Evolutionary conservation across 2,329 filamentous ascomycete species (phyloP), one percentile per base, ranked within the genome.

Genomic region (Scleromitrula shiraiana): DNA sequence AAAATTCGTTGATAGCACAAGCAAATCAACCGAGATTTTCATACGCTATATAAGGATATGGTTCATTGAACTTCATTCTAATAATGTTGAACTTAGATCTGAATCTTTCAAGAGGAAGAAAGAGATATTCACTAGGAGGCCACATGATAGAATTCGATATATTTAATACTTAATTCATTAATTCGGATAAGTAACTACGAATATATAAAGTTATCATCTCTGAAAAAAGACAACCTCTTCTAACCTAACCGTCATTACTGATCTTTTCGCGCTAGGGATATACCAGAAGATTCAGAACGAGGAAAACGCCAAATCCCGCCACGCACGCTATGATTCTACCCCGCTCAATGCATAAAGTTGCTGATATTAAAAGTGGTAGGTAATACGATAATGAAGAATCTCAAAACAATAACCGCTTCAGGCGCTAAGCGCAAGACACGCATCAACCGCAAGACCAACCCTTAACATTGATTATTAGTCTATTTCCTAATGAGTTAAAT

Each of bases 391-490:
- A 41, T 24, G 27, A 32, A 35, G 22, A 35, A 19, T 44, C 26
- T 35, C 41, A 8, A 7, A 30, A 15, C 30, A 19, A 9, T 3
- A 15, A 35, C 19, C 20, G 19, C n/a, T 44, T 50, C 55, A 64
- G 19, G 62, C 59, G 47, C 62, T 62, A 14, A 93, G 70, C 53
- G 86, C 85, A 56, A 93, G 76, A 66, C 87, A 93, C 40, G 86
- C 87, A 67, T 93, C 87, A 33, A 93, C 87, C n/a, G 87, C 87
- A 57, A 88, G 70, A 32, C 86, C 86, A 60, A 93, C 86, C 67
- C 86, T 89, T 58, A 43, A 52, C 15, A 41, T 15, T 10, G 23
- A 40, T n/a, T 41, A 22, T 24, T 19, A 27, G 27, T 35, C 48
- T 24, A 30, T 35, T 77, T 12, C 10, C 5, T 15, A 8, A 23